phyloP scores from a whole-genome alignment of 1,284 basidiomycete species.

The Volvariella volvacea region DNA sequence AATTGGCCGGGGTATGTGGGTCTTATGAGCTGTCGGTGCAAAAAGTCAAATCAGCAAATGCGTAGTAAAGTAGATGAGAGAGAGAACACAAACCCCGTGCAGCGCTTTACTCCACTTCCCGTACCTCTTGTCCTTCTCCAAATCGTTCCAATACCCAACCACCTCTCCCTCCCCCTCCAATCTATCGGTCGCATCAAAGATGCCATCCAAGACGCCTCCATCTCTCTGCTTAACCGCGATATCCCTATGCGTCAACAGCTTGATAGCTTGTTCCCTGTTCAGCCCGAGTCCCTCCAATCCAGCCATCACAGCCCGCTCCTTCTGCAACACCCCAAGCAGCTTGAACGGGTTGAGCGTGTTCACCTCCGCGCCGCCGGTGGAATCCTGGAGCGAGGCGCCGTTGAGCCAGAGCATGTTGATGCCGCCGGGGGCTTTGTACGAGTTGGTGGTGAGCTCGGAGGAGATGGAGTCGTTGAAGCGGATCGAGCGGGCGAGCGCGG shows the following conservation, averaged over 20 bases:
- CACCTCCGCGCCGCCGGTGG: too few species aligned
- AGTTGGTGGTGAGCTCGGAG: constrained; percentile 54
- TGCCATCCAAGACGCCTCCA: constrained; percentile 56
- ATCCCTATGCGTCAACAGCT: constrained; percentile 61
- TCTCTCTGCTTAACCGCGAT: constrained; percentile 45
- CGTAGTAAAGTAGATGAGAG: neutral
- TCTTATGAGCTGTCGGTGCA: constrained; percentile 59
- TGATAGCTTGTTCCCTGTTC: constrained; percentile 55
- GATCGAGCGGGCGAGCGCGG: constrained; percentile 64
- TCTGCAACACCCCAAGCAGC: constrained; percentile 64
- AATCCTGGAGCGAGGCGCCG: constrained; percentile 52
- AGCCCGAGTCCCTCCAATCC: constrained; percentile 62
- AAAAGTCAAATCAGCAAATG: neutral
- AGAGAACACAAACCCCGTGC: constrained; percentile 31
- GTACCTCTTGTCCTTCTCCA: constrained; percentile 82
- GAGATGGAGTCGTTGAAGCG: constrained; percentile 42
- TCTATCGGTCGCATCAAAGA: constrained; percentile 88
- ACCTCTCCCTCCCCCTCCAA: constrained; percentile 61
- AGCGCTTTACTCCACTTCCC: constrained; percentile 45
- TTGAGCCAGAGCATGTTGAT: constrained; percentile 72
- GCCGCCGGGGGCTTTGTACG: constrained; percentile 46
- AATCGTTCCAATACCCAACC: constrained; percentile 85
- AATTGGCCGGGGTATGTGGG: constrained; percentile 74
- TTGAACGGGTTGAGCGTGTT: constrained; percentile 59
- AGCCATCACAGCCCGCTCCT: constrained; percentile 64